Evolutionary conservation across 2,329 filamentous ascomycete species (phyloP), one percentile per base, ranked within the genome.

Genomic region (Tolypocladium ophioglossoides): DNA sequence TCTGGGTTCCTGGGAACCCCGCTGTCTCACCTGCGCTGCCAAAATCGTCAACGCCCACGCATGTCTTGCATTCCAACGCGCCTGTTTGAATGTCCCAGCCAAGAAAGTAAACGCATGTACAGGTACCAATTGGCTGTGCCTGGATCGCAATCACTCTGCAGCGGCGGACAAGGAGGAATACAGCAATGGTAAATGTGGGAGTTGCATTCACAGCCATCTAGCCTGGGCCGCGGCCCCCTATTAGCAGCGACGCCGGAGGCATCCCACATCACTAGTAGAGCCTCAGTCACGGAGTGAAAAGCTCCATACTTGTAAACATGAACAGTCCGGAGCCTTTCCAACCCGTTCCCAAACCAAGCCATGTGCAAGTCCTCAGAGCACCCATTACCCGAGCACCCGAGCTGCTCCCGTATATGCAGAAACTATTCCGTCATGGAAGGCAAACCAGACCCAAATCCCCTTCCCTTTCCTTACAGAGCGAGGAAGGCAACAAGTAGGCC

Each of bases 401-500:
- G 34, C 22, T 24, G 30, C 50, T 35, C 54, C 40, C 50, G 14
- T 40, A 51, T 39, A 53, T 53, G 47, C 52, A 40, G 18, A 22
- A 50, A 64, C 62, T 61, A 62, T 62, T 57, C 58, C 60, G 60
- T 52, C 56, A 58, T 62, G 52, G 61, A 63, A 61, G 56, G 57
- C 56, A 59, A 44, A 63, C 54, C 52, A 59, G 44, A 53, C 54
- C 50, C 54, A 48, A 40, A 53, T 20, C 39, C 30, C 50, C 39
- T 49, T n/a, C 10, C 16, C 12, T 7, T 27, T 50, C 53, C 63
- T 74, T 72, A 78, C 66, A 77, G 65, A 62, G 71, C 73, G 51
- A 77, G 57, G 57, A 70, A 58, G 56, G 73, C 73, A 57, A 72
- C 64, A 57, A 70, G 68, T 30, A 75, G 61, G 60, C 70, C 72